Evolutionary conservation across 257 asterid genomes (phyloP).

Genomic region (Primulina eburnea): DNA sequence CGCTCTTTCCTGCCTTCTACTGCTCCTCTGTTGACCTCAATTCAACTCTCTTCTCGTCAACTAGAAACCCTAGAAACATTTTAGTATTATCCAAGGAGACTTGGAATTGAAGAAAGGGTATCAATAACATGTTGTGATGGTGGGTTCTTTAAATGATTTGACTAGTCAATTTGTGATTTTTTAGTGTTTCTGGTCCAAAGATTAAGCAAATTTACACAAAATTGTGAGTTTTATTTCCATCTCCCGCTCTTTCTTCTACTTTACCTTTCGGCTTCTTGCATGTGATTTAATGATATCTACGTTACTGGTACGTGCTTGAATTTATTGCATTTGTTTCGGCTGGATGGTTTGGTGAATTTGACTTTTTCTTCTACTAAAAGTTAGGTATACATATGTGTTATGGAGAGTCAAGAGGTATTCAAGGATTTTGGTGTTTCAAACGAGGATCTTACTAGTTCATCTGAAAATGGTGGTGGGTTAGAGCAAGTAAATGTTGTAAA

Average conservation of each 20-base stretch:
- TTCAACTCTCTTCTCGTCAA: conserved; percentile 2
- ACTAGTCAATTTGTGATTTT: conserved; percentile 26
- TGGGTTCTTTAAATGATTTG: neutral
- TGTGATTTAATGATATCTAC: neutral
- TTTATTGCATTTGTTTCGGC: conserved; percentile 4
- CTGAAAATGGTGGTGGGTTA: conserved; percentile 8
- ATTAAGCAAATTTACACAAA: neutral
- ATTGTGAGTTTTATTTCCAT: neutral
- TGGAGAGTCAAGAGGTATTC: conserved; percentile 42
- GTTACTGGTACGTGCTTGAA: neutral
- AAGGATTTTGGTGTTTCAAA: conserved; percentile 26
- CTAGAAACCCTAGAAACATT: conserved; percentile 46
- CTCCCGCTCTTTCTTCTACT: neutral
- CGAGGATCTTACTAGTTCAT: conserved; percentile 14
- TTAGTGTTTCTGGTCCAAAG: neutral
- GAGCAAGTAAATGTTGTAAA: conserved; percentile 11
- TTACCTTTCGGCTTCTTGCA: conserved; percentile 8
- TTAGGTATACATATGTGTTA: conserved; percentile 31
- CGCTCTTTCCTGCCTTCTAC: conserved; percentile 43
- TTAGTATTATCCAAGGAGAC: neutral
- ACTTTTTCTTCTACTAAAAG: neutral
- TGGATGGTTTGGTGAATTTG: conserved; percentile 1
- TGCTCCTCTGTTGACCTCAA: conserved; percentile 18
- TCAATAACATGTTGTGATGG: neutral
- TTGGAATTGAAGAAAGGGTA: conserved; percentile 12